phyloP scores from a whole-genome alignment of 768 basidiomycete species.

The Lentinula lateritia region DNA sequence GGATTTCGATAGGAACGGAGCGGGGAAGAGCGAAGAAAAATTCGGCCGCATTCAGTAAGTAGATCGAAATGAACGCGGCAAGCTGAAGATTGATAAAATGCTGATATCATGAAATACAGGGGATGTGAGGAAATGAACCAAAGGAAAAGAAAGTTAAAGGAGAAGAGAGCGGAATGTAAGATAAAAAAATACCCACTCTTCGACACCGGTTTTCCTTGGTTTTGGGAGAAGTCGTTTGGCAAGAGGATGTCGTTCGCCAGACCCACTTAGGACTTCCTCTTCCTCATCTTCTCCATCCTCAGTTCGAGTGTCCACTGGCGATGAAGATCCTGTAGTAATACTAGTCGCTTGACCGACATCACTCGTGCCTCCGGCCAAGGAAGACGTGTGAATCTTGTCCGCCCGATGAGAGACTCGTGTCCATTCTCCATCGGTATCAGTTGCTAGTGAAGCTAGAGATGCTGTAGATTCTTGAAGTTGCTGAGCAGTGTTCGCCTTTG shows the following conservation, averaged over 20 bases:
- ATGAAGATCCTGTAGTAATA: slow-evolving; percentile 3
- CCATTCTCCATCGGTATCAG: slow-evolving; percentile 6
- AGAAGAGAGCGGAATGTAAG: not conserved
- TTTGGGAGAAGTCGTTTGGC: slow-evolving; percentile 65
- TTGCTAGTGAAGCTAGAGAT: slow-evolving; percentile 1
- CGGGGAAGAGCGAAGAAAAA: slow-evolving; percentile 6
- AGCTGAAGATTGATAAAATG: not conserved
- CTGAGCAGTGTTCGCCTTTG: slow-evolving; percentile 3
- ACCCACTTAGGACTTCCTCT: slow-evolving; percentile 8
- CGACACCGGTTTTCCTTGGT: slow-evolving; percentile 58
- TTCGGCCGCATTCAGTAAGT: too few relatives aligned
- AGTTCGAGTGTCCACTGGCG: slow-evolving; percentile 4
- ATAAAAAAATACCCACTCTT: slow-evolving; percentile 49
- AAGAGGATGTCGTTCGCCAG: slow-evolving; percentile 25
- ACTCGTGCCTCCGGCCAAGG: not conserved
- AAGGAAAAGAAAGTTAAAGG: not conserved
- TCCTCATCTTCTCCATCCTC: slow-evolving; percentile 15
- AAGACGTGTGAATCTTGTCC: not conserved
- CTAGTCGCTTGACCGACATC: slow-evolving; percentile 1
- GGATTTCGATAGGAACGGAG: slow-evolving; percentile 8
- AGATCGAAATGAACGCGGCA: not conserved
- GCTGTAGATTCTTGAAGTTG: slow-evolving; percentile 4
- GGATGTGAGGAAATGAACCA: not conserved
- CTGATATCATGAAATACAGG: not conserved
- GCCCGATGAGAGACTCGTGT: not conserved